phyloP scores from a whole-genome alignment of 495 filamentous ascomycete genomes.

The Penicillium samsonianum region DNA sequence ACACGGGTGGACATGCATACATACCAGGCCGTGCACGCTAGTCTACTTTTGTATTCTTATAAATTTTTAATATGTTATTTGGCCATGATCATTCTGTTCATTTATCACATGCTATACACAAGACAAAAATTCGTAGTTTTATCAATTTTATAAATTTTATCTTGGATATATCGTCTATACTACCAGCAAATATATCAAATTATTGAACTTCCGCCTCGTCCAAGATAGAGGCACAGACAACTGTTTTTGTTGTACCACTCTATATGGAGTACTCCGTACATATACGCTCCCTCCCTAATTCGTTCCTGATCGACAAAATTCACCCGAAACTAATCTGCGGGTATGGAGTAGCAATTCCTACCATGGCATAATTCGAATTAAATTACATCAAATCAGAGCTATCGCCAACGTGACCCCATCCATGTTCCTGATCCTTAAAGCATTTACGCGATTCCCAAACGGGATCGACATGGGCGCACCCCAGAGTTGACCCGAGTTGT shows the following conservation, averaged over 20 bases:
- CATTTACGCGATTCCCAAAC: not conserved
- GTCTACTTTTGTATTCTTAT: not conserved
- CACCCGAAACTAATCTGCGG: not conserved
- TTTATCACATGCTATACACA: too few relatives aligned
- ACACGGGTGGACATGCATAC: not conserved
- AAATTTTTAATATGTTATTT: too few relatives aligned
- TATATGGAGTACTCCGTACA: too few relatives aligned
- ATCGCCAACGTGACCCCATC: not conserved
- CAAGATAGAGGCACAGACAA: too few relatives aligned
- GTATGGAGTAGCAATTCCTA: not conserved
- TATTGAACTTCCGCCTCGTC: too few relatives aligned
- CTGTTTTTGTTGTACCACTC: too few relatives aligned
- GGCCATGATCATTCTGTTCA: too few relatives aligned
- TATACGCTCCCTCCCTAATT: not conserved
- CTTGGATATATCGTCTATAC: too few relatives aligned
- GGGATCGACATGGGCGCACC: conserved; percentile 7
- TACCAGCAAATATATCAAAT: too few relatives aligned
- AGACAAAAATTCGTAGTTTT: too few relatives aligned
- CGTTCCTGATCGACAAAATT: not conserved
- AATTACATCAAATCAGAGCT: conserved; percentile 3
- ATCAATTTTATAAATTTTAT: too few relatives aligned
- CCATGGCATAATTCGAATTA: not conserved
- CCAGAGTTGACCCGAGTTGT: not conserved
- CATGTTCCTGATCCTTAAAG: not conserved
- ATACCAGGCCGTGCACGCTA: conserved; percentile 3